Evolutionary conservation across 106 monocot species (phyloP).

Genomic region (Iris macrosiphon): DNA sequence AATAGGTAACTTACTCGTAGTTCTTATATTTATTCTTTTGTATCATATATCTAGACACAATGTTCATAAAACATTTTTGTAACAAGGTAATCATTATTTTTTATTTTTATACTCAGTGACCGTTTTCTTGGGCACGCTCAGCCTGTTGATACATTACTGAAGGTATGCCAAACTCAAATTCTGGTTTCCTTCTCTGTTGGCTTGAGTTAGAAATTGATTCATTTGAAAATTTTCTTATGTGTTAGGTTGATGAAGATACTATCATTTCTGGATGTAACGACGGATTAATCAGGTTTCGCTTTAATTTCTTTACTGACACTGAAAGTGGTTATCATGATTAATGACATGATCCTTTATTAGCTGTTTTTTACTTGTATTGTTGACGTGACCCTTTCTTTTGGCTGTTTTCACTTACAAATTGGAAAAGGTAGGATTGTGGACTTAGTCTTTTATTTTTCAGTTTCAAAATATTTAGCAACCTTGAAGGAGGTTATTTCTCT

Average conservation of each 20-base stretch:
- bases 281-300: slow-evolving; percentile 75
- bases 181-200: background rate
- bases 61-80: background rate
- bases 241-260: slow-evolving; percentile 92
- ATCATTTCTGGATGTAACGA: slow-evolving; percentile 89
- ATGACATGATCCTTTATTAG: background rate
- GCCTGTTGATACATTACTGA: slow-evolving; percentile 76
- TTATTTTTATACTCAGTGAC: slow-evolving; percentile 46
- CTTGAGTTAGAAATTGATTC: background rate
- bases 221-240: background rate
- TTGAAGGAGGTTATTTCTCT: no score
- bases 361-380: background rate
- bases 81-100: background rate
- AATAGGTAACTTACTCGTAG: no score
- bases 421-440: no score
- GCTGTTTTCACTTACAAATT: no score
- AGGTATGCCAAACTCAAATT: slow-evolving; percentile 34
- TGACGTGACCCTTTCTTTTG: background rate
- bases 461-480: no score
- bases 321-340: no score
- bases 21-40: background rate
- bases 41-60: no score
- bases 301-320: background rate
- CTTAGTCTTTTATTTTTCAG: no score
- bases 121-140: slow-evolving; percentile 73